Evolutionary conservation across 805 yeast species (phyloP).

Genomic region (Metschnikowia similis): DNA sequence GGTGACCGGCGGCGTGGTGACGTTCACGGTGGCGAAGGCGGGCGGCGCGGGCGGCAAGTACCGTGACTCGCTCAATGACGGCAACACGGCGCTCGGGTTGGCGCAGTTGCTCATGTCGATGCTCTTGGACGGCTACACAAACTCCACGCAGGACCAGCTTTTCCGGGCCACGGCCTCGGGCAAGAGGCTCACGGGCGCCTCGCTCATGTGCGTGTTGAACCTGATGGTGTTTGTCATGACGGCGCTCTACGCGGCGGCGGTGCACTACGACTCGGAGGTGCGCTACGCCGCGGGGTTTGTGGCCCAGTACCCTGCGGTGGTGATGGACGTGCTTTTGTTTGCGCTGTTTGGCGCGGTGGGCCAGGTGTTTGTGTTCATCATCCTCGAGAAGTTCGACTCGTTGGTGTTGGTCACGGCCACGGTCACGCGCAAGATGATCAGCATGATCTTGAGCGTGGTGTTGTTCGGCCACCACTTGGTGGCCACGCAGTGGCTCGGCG

Average conservation of each 20-base stretch:
- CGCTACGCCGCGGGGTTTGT: conserved; percentile 48
- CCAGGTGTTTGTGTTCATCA: conserved; percentile 86
- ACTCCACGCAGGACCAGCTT: conserved; percentile 87
- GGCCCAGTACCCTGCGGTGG: conserved; percentile 46
- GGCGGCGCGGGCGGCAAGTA: conserved; percentile 25
- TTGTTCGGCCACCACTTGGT: conserved; percentile 77
- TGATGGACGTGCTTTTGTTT: conserved; percentile 59
- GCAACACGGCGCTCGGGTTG: conserved; percentile 53
- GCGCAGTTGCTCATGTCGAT: conserved; percentile 55
- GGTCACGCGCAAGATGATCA: conserved; percentile 92
- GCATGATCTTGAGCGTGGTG: conserved; percentile 86
- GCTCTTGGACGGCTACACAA: conserved; percentile 85
- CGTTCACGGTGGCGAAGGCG: conserved; percentile 60
- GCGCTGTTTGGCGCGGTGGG: conserved; percentile 85
- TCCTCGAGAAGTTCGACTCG: conserved; percentile 82
- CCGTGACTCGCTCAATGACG: conserved; percentile 32
- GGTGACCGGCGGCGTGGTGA: conserved; percentile 80
- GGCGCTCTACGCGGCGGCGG: conserved; percentile 40
- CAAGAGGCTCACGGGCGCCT: conserved; percentile 67
- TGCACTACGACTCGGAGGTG: conserved; percentile 45
- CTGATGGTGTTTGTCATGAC: conserved; percentile 45
- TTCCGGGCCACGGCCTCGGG: conserved; percentile 39
- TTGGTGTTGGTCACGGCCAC: conserved; percentile 85
- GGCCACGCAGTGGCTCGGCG: conserved; percentile 71
- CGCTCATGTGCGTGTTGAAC: conserved; percentile 72